Base-by-base conservation (phyloP, 148 eudicot species). In the Spergularia bocconei region DNA sequence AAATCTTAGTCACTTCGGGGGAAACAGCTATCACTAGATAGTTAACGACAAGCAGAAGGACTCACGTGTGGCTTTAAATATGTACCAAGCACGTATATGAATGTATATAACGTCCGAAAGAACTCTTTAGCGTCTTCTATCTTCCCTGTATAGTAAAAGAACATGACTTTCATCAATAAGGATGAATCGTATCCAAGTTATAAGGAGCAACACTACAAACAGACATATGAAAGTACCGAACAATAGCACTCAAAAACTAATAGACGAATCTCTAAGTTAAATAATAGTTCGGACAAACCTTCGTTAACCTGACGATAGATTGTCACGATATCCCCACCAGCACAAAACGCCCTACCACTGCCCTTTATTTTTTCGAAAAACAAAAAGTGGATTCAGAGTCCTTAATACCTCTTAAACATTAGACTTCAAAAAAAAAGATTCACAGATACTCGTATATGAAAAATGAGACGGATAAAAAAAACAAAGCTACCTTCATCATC, bases 11-110 rank as follows among this genome's bases (percentile, higher is more conserved):
- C 70, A 69, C 12, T 33, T 68, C 7, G 50, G 44, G 52, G 58
- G 19, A 73, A 50, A 58, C 50, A 36, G n/a, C 70, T 33, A 72
- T 41, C 29, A 62, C 54, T 52, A 68, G 63, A 73, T 11, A 69
- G 16, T 10, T 11, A 72, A 11, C 14, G 20, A 23, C 7, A n/a
- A 41, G 61, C 17, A 64, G 68, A 44, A 75, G 63, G 62, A 87
- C 98, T 94, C 78, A 94, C 98, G 75, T 94, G 86, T 76, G 98
- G 98, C 89, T 94, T 94, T 88, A 90, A 74, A 81, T 87, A 91
- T 75, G 97, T 91, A 62, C 97, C 93, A 75, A 91, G 78, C 50
- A 81, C 63, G 86, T 94, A 94, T 38, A 91, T 85, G 78, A 86
- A 90, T 67, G 86, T 85, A 82, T 91, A 94, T 25, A 87, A 20